A percentile compares a stretch with the other conserved stretches of the same genome.
These are phyloP conservation scores for Neofusicoccum kwambonambiense DNA, from an alignment of 2,329 filamentous ascomycete genomes.

Conservation along the genomic window DNA sequence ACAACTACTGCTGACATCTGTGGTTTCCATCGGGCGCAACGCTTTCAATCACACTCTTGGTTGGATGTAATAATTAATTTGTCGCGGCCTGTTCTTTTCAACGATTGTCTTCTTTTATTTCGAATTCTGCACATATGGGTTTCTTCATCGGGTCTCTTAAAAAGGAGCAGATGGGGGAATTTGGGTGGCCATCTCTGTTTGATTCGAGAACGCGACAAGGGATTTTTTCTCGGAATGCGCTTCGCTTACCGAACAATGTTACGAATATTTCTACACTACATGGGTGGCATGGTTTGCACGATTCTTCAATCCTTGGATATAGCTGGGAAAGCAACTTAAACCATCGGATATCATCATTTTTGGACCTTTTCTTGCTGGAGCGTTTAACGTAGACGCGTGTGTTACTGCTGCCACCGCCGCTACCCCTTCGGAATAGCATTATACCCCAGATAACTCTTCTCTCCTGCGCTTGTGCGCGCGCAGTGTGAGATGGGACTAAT, in stretches of 20 bases:
- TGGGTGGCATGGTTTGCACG: not conserved
- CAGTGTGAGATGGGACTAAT: too few species aligned
- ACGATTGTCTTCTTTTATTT: not conserved
- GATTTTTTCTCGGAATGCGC: not conserved
- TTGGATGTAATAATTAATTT: slow-evolving; percentile 5
- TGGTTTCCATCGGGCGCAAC: not conserved
- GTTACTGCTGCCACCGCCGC: not conserved
- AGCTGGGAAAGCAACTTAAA: slow-evolving; percentile 1
- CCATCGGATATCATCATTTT: not conserved
- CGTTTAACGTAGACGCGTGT: not conserved
- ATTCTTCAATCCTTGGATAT: not conserved
- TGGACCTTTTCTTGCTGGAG: not conserved
- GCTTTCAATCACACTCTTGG: not conserved
- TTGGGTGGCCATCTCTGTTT: not conserved
- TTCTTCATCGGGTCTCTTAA: not conserved
- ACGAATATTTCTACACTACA: not conserved
- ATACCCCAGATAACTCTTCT: not conserved
- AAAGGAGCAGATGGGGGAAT: not conserved
- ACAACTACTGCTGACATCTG: not conserved
- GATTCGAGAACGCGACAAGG: not conserved
- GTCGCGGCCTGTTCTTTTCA: slow-evolving; percentile 1
- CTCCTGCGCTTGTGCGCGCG: too few species aligned
- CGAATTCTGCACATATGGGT: not conserved
- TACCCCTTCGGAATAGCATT: not conserved
- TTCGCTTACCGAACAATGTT: not conserved